These are phyloP conservation scores for Xerocomus potaroensis DNA, from an alignment of 768 basidiomycete species.

Conservation along the genomic window DNA sequence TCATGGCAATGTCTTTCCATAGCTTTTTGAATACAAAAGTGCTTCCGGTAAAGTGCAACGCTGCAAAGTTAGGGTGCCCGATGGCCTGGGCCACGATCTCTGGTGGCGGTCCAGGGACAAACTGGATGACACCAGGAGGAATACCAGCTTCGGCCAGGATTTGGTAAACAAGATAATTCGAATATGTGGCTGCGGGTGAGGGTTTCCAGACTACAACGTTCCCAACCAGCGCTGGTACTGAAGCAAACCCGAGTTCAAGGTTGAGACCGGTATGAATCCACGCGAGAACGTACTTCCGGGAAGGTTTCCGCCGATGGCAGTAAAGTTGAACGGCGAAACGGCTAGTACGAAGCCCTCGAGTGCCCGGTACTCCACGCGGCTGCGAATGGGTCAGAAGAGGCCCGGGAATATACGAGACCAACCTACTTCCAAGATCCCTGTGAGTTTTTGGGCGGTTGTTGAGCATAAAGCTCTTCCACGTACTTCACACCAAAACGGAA, in stretches of 20 bases:
- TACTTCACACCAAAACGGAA: constrained; percentile 96
- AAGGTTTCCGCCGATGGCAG: constrained; percentile 96
- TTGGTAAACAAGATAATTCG: constrained; percentile 90
- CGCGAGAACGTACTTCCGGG: constrained; percentile 49
- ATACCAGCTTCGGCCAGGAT: constrained; percentile 92
- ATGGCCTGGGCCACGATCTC: constrained; percentile 85
- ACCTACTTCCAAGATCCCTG: constrained; percentile 92
- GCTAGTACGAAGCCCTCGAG: constrained; percentile 99
- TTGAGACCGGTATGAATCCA: not conserved
- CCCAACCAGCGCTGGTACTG: constrained; percentile 88
- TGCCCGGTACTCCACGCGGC: constrained; percentile 93
- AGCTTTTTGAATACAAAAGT: constrained; percentile 92
- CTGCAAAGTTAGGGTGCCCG: constrained; percentile 73
- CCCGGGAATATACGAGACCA: not conserved
- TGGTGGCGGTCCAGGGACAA: constrained; percentile 84
- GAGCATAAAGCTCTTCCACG: constrained; percentile 89
- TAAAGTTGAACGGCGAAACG: constrained; percentile 98
- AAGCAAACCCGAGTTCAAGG: constrained; percentile 2
- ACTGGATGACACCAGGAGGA: constrained; percentile 94
- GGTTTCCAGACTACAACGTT: constrained; percentile 98
- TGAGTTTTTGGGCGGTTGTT: constrained; percentile 86
- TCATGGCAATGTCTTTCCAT: constrained; percentile 92
- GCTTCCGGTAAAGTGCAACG: constrained; percentile 94
- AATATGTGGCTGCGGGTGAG: constrained; percentile 90
- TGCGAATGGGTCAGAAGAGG: constrained; percentile 30